Conservation (phyloP, 805 yeast genomes). For the Spathaspora passalidarum region DNA sequence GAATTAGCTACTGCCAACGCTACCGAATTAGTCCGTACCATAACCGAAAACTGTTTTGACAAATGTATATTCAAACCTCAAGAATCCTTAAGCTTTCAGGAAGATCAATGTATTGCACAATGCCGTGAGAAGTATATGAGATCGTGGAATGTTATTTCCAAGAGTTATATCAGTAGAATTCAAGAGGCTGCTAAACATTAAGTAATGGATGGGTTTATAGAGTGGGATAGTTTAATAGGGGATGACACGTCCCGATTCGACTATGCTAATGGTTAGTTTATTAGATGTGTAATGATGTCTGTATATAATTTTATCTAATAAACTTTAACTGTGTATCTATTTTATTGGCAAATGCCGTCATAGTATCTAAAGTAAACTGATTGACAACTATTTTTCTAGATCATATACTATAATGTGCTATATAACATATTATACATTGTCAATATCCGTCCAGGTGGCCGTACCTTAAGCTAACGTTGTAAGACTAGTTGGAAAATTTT, state of each 20-base stretch:
- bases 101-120: constrained; percentile 67
- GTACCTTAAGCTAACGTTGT: no score
- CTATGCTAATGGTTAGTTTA: no score
- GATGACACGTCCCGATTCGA: no score
- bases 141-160: constrained; percentile 84
- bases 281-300: neutral
- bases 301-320: neutral
- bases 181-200: constrained; percentile 30
- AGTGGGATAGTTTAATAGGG: no score
- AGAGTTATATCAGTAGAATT: constrained; percentile 71
- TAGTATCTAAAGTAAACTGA: no score
- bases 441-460: neutral
- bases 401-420: no score
- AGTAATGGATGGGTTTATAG: no score
- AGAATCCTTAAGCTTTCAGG: constrained; percentile 42
- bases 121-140: constrained; percentile 87
- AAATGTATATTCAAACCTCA: constrained; percentile 70
- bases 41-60: constrained; percentile 84
- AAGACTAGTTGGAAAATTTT: neutral
- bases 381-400: no score
- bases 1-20: constrained; percentile 93
- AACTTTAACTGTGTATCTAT: neutral
- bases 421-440: no score
- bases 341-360: neutral
- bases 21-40: constrained; percentile 77